phyloP scores from a whole-genome alignment of 495 filamentous ascomycete genomes.

The Podospora tetraspora region DNA sequence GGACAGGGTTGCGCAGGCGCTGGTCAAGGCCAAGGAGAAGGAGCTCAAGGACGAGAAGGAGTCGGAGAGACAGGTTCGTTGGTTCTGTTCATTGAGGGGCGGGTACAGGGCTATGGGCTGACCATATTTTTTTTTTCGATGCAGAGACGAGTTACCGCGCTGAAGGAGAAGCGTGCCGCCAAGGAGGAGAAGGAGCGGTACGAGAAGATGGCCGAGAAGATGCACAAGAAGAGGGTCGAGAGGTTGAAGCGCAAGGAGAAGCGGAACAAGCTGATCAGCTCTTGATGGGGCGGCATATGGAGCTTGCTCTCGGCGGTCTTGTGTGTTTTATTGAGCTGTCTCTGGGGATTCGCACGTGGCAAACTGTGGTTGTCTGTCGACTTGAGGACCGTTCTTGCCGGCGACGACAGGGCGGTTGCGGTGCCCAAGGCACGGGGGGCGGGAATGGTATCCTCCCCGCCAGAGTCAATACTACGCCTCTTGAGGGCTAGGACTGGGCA shows the following conservation, averaged over 20 bases:
- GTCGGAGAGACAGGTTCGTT: conserved; percentile 68
- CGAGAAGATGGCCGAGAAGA: conserved; percentile 93
- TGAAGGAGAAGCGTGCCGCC: conserved; percentile 74
- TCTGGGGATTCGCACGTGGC: neutral
- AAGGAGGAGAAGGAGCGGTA: conserved; percentile 94
- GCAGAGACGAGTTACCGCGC: conserved; percentile 68
- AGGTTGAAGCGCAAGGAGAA: conserved; percentile 91
- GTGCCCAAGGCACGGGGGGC: neutral
- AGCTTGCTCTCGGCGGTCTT: neutral
- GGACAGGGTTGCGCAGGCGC: conserved; percentile 56
- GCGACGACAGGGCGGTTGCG: neutral
- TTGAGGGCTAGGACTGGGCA: neutral
- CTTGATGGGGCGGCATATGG: conserved; percentile 45
- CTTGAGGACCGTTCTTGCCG: neutral
- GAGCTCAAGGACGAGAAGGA: conserved; percentile 97
- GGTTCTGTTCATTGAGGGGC: neutral
- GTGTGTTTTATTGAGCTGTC: neutral
- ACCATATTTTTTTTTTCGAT: conserved; percentile 3
- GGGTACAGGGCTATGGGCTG: conserved; percentile 3
- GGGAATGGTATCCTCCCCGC: neutral
- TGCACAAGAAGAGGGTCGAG: conserved; percentile 93
- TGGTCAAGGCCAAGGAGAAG: conserved; percentile 81
- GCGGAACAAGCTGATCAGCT: conserved; percentile 93
- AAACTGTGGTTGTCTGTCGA: neutral
- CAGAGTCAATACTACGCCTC: neutral